These are phyloP conservation scores for Scytalidium lignicola DNA, from an alignment of 2,329 filamentous ascomycete species.

Conservation along the genomic window DNA sequence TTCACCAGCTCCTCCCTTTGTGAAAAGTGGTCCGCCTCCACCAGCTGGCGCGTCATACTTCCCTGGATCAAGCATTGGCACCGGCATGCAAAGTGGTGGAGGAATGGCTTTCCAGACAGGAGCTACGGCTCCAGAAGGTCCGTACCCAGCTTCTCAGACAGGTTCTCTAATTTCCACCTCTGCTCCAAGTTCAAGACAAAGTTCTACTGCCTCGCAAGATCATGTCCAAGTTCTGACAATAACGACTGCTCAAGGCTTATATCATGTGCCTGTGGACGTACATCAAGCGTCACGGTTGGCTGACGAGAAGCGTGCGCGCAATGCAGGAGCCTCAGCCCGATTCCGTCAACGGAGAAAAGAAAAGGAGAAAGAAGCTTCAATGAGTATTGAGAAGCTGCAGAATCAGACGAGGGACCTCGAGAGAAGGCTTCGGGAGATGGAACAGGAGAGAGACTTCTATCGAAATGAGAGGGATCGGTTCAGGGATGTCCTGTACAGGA, in stretches of 20 bases:
- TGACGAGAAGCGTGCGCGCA: constrained; percentile 79
- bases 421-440: constrained; percentile 44
- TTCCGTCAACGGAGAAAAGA: constrained; percentile 80
- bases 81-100: constrained; percentile 19
- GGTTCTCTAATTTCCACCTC: constrained; percentile 23
- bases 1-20: constrained; percentile 27
- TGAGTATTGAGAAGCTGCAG: constrained; percentile 65
- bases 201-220: constrained; percentile 19
- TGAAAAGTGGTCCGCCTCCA: constrained; percentile 18
- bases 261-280: constrained; percentile 68
- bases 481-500: constrained; percentile 57
- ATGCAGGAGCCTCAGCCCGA: constrained; percentile 78
- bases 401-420: constrained; percentile 65
- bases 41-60: constrained; percentile 20
- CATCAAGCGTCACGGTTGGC: constrained; percentile 77
- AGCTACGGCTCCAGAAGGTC: constrained; percentile 26
- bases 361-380: constrained; percentile 67
- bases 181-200: constrained; percentile 25
- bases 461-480: constrained; percentile 67
- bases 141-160: constrained; percentile 26
- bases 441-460: constrained; percentile 68
- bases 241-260: constrained; percentile 46
- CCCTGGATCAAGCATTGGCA: constrained; percentile 22
- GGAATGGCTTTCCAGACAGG: constrained; percentile 24
- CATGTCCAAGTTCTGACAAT: constrained; percentile 29